Evolutionary conservation across 495 filamentous ascomycete genomes (phyloP).

Genomic region (Durotheca rogersii): DNA sequence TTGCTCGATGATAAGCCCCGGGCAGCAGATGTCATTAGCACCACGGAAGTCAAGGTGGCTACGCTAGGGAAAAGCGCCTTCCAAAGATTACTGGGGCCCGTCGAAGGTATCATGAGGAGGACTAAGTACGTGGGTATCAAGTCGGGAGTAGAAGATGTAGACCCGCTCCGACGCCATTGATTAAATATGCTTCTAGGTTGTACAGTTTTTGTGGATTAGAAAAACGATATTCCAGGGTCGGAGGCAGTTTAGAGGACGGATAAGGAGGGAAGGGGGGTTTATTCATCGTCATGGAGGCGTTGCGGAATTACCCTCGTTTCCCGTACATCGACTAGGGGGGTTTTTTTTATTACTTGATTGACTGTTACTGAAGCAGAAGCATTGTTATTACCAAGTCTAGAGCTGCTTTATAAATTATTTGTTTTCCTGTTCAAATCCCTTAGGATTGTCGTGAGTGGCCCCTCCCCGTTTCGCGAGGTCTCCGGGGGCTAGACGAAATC

Average conservation of each 20-base stretch:
- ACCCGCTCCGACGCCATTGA: slow-evolving; percentile 44
- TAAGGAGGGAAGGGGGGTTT: slow-evolving; percentile 29
- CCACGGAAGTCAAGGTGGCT: slow-evolving; percentile 90
- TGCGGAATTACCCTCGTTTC: slow-evolving; percentile 31
- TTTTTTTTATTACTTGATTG: slow-evolving; percentile 2
- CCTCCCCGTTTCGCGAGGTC: no score
- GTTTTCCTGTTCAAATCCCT: neutral
- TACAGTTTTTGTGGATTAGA: slow-evolving; percentile 15
- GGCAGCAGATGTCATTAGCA: slow-evolving; percentile 83
- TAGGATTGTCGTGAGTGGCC: no score
- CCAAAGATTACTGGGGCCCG: slow-evolving; percentile 87
- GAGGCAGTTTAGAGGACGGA: slow-evolving; percentile 22
- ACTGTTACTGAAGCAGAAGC: slow-evolving; percentile 31
- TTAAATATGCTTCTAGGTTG: neutral
- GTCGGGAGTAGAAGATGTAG: slow-evolving; percentile 53
- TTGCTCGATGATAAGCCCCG: slow-evolving; percentile 90
- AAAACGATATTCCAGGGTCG: slow-evolving; percentile 13
- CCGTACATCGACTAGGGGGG: slow-evolving; percentile 17
- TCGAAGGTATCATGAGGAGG: slow-evolving; percentile 91
- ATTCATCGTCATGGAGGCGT: slow-evolving; percentile 32
- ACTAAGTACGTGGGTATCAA: slow-evolving; percentile 57
- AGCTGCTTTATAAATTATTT: slow-evolving; percentile 2
- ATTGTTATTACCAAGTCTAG: slow-evolving; percentile 15
- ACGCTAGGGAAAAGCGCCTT: slow-evolving; percentile 91
- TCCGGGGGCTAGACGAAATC: no score